Evolutionary conservation across 305 asterid species (phyloP).

Genomic region (Fraxinus sp.): DNA sequence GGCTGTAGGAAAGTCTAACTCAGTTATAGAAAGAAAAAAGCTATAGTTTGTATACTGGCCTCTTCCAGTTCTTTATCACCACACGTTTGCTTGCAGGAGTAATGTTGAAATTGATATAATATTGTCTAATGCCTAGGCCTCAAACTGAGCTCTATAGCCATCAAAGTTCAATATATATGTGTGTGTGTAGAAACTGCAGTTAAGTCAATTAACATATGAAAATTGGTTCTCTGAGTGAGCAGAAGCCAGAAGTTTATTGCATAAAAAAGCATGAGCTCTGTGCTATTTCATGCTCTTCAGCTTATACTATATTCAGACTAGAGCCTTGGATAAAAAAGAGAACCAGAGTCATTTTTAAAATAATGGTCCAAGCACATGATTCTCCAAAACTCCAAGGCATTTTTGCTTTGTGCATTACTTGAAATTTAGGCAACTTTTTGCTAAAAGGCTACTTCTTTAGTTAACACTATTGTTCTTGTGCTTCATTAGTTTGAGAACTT

Average conservation of each 20-base stretch:
- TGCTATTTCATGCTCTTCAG: background rate
- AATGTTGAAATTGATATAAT: background rate
- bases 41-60: background rate
- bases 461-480: background rate
- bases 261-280: background rate
- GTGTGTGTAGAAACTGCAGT: background rate
- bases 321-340: background rate
- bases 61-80: background rate
- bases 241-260: background rate
- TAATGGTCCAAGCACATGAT: background rate
- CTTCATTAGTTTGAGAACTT: background rate
- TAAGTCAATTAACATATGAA: background rate
- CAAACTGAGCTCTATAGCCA: background rate
- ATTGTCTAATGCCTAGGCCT: background rate
- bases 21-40: background rate
- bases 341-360: background rate
- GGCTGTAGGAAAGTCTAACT: background rate
- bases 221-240: background rate
- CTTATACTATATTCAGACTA: background rate
- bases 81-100: background rate
- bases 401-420: background rate
- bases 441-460: background rate
- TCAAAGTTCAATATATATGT: background rate
- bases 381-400: background rate
- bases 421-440: background rate